Percentiles rank a stretch among this genome's conserved stretches.
Conservation (phyloP, 495 filamentous ascomycete genomes). For the Penicillium canariense region DNA sequence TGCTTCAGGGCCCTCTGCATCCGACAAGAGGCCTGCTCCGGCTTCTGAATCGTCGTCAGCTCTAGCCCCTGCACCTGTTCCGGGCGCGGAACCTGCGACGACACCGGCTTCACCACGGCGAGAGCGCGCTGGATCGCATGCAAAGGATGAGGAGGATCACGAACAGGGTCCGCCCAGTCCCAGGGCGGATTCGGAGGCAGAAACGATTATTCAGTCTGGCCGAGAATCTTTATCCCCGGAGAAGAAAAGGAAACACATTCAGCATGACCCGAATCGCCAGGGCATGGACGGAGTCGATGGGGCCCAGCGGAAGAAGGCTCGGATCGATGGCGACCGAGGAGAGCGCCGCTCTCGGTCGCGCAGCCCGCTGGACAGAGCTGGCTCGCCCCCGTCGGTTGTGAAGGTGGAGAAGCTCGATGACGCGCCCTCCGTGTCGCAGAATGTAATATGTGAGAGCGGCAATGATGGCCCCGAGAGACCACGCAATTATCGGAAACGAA, state of each 20-base stretch:
- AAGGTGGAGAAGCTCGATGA: slow-evolving; percentile 42
- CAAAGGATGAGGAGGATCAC: slow-evolving; percentile 28
- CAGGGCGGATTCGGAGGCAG: slow-evolving; percentile 70
- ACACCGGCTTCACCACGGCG: slow-evolving; percentile 19
- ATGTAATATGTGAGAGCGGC: slow-evolving; percentile 17
- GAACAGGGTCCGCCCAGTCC: slow-evolving; percentile 38
- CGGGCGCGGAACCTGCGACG: no score
- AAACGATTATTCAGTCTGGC: slow-evolving; percentile 74
- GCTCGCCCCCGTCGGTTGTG: slow-evolving; percentile 30
- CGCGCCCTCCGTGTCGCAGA: slow-evolving; percentile 23
- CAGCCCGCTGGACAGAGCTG: slow-evolving; percentile 25
- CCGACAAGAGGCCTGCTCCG: slow-evolving; percentile 17
- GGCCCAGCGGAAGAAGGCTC: slow-evolving; percentile 39
- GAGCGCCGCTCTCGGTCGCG: slow-evolving; percentile 24
- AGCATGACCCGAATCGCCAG: slow-evolving; percentile 55
- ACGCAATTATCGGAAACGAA: slow-evolving; percentile 37
- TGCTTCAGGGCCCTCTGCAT: slow-evolving; percentile 26
- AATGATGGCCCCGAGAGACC: slow-evolving; percentile 17
- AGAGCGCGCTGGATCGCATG: slow-evolving; percentile 24
- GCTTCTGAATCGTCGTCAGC: background rate
- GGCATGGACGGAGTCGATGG: slow-evolving; percentile 46
- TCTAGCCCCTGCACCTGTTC: background rate
- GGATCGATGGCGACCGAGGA: slow-evolving; percentile 27
- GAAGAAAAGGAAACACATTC: slow-evolving; percentile 65
- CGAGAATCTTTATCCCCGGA: slow-evolving; percentile 68